Percentiles rank a stretch among this genome's conserved stretches.
Evolutionary conservation across 1,284 basidiomycete genomes (phyloP).

Genomic region (Exobasidium rhododendri): DNA sequence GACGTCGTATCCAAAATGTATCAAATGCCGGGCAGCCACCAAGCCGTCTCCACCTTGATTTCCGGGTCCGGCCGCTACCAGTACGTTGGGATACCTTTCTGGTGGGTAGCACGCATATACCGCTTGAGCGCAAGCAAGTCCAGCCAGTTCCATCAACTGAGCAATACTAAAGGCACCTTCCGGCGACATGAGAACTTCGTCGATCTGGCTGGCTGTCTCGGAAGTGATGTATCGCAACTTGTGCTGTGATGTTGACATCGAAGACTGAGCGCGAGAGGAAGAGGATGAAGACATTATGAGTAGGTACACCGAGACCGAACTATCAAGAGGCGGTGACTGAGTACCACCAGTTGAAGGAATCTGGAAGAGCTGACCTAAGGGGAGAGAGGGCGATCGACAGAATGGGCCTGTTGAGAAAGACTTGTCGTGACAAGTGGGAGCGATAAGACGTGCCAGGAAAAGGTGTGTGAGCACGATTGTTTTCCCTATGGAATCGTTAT

Average conservation of each 20-base stretch:
- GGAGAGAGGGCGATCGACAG: no score
- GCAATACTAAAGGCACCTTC: constrained; percentile 41
- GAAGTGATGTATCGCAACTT: constrained; percentile 42
- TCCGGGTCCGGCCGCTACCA: constrained; percentile 93
- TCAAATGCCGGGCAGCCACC: constrained; percentile 87
- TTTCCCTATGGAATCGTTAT: no score
- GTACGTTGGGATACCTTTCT: constrained; percentile 67
- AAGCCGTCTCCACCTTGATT: constrained; percentile 84
- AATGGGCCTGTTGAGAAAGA: no score
- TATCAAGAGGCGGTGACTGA: no score
- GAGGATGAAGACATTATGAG: no score
- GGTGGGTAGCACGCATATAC: constrained; percentile 72
- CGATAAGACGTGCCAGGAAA: no score
- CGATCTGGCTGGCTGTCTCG: constrained; percentile 37
- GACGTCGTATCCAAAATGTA: constrained; percentile 49
- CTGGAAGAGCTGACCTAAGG: no score
- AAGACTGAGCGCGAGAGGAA: no score
- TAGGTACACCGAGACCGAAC: no score
- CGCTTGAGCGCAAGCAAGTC: constrained; percentile 87
- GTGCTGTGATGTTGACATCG: background rate
- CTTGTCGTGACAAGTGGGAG: no score
- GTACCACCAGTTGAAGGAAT: no score
- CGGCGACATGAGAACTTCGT: constrained; percentile 44
- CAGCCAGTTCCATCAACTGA: constrained; percentile 97
- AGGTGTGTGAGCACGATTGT: no score